Conservation (phyloP, 2,329 filamentous ascomycete species). For the Xylogone sp. region DNA sequence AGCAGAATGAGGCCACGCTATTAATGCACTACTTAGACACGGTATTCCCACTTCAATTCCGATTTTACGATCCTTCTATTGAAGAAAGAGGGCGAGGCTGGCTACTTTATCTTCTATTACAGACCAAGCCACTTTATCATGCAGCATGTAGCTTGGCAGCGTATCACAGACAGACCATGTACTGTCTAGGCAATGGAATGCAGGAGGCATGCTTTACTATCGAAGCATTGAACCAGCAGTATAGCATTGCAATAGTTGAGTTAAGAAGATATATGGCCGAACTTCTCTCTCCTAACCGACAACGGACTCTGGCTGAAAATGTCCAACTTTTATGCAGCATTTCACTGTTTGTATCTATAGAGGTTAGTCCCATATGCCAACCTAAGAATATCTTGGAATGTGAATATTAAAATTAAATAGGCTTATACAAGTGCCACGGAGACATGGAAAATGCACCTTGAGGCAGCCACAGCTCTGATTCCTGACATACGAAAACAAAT, state of each 20-base stretch:
- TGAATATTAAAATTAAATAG: conserved; percentile 1
- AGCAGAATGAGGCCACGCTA: conserved; percentile 19
- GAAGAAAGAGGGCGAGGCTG: conserved; percentile 54
- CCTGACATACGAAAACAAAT: conserved; percentile 28
- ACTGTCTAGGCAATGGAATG: conserved; percentile 29
- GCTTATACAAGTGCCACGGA: conserved; percentile 35
- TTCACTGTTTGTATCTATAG: conserved; percentile 10
- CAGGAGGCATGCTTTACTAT: not conserved
- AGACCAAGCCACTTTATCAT: conserved; percentile 53
- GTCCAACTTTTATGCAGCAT: conserved; percentile 40
- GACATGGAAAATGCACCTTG: conserved; percentile 47
- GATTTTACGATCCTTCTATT: conserved; percentile 54
- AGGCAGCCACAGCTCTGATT: conserved; percentile 45
- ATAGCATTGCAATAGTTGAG: conserved; percentile 37
- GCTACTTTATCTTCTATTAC: conserved; percentile 53
- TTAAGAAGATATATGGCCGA: conserved; percentile 19
- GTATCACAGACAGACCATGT: conserved; percentile 49
- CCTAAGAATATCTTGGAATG: too few species aligned
- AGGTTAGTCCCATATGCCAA: conserved; percentile 7
- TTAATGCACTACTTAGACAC: conserved; percentile 59
- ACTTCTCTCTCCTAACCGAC: conserved; percentile 36
- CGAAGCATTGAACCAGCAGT: not conserved
- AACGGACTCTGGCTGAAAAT: conserved; percentile 46
- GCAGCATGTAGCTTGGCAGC: conserved; percentile 50
- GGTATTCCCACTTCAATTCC: conserved; percentile 58